Conservation (phyloP, 768 basidiomycete genomes). For the Naematelia encephala region DNA sequence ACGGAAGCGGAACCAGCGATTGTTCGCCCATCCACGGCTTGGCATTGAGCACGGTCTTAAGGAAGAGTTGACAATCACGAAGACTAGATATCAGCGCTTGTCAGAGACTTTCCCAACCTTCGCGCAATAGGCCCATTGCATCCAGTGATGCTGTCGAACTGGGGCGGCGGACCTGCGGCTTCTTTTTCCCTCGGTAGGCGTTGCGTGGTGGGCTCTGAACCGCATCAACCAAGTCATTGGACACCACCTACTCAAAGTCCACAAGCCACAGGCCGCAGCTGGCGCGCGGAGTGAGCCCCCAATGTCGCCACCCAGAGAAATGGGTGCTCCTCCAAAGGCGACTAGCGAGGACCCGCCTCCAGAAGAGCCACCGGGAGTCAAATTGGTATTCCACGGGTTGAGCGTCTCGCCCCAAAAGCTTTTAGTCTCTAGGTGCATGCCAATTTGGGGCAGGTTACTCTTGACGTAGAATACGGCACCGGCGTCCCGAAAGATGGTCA, state of each 20-base stretch:
- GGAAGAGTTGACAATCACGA: constrained; percentile 3
- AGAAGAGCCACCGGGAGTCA: constrained; percentile 35
- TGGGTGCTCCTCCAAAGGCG: constrained; percentile 13
- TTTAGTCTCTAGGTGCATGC: no score
- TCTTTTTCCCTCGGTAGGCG: not conserved
- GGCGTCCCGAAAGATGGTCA: no score
- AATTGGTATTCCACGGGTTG: constrained; percentile 30
- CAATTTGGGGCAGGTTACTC: no score
- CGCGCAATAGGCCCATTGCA: not conserved
- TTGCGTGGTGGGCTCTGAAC: not conserved
- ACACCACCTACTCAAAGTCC: no score
- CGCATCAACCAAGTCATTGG: no score
- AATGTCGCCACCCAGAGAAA: constrained; percentile 28
- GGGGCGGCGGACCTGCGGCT: no score
- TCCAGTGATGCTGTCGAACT: not conserved
- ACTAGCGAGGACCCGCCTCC: constrained; percentile 42
- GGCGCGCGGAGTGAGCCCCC: constrained; percentile 23
- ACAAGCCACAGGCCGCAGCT: no score
- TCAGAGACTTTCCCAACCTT: no score
- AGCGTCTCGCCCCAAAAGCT: no score
- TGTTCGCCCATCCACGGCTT: not conserved
- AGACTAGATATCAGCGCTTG: no score
- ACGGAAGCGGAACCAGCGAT: not conserved
- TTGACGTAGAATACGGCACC: no score
- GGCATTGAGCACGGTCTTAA: not conserved